Evolutionary conservation across 2,329 filamentous ascomycete species (phyloP).

Genomic region (Colletotrichum lupini): DNA sequence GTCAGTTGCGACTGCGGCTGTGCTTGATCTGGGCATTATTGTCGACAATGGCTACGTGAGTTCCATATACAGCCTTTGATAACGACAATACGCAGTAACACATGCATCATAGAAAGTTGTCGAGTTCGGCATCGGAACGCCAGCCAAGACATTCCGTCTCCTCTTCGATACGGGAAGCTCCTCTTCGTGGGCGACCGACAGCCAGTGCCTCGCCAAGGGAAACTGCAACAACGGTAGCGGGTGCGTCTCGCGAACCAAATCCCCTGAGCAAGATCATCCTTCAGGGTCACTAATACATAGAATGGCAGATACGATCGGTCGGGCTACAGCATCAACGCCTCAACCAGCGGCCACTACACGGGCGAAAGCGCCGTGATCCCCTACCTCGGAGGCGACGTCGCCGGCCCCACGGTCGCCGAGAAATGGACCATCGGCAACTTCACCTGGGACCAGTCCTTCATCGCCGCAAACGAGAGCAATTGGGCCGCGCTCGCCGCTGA

Average conservation of each 20-base stretch:
- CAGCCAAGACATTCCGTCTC: slow-evolving; percentile 41
- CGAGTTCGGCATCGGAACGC: slow-evolving; percentile 42
- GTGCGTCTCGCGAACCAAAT: slow-evolving; percentile 6
- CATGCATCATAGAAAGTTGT: slow-evolving; percentile 2
- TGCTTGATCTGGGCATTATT: slow-evolving; percentile 33
- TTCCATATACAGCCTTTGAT: rapidly evolving
- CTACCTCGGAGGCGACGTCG: slow-evolving; percentile 45
- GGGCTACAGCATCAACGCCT: slow-evolving; percentile 42
- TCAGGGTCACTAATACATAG: not conserved
- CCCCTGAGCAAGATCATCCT: not conserved
- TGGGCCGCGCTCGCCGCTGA: slow-evolving; percentile 45
- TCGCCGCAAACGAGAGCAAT: slow-evolving; percentile 43
- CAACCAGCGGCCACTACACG: slow-evolving; percentile 39
- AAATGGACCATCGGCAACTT: slow-evolving; percentile 36
- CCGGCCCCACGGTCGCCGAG: slow-evolving; percentile 43
- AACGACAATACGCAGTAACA: not conserved
- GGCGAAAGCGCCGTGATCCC: slow-evolving; percentile 38
- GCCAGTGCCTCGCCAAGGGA: slow-evolving; percentile 35
- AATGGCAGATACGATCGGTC: slow-evolving; percentile 39
- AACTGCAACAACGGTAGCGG: slow-evolving; percentile 42
- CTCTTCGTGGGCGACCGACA: slow-evolving; percentile 47
- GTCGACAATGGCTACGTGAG: slow-evolving; percentile 32
- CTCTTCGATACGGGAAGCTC: slow-evolving; percentile 50
- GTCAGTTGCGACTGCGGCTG: slow-evolving; percentile 25
- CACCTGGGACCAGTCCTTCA: slow-evolving; percentile 44